Evolutionary conservation across 169 alveolate genomes (phyloP).

Genomic region (Prorocentrum cordatum): DNA sequence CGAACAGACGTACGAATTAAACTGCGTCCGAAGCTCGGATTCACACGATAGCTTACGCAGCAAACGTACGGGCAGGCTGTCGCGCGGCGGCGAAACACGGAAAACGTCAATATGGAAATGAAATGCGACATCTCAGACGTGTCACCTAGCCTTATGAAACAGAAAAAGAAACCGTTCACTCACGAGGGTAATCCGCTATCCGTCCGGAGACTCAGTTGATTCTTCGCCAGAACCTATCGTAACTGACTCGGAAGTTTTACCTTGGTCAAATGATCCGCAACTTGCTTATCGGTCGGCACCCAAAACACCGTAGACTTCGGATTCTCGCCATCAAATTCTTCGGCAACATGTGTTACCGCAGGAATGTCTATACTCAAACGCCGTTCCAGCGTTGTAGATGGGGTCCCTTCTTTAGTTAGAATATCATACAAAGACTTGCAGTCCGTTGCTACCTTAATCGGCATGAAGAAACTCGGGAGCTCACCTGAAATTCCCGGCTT

Average conservation of each 20-base stretch:
- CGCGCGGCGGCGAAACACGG: too few relatives aligned
- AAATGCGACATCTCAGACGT: background rate
- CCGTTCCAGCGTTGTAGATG: background rate
- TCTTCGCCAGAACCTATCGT: background rate
- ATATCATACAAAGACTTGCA: background rate
- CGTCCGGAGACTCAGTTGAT: background rate
- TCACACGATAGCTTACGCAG: background rate
- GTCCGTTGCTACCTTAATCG: background rate
- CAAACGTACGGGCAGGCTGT: background rate
- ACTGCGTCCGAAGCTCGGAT: too few relatives aligned
- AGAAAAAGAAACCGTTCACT: too few relatives aligned
- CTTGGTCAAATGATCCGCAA: conserved; percentile 5
- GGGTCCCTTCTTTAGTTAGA: background rate
- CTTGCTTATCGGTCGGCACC: background rate
- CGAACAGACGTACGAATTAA: too few relatives aligned
- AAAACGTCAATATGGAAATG: background rate
- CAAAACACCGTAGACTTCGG: background rate
- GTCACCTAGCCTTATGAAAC: background rate
- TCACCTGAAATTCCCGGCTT: background rate
- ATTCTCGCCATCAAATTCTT: background rate
- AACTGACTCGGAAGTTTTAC: background rate
- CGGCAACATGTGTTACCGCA: background rate
- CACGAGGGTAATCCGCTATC: too few relatives aligned
- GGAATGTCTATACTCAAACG: background rate
- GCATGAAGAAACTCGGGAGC: background rate